Conservation (phyloP, 768 basidiomycete species). For the Lanmaoa rubissima region DNA sequence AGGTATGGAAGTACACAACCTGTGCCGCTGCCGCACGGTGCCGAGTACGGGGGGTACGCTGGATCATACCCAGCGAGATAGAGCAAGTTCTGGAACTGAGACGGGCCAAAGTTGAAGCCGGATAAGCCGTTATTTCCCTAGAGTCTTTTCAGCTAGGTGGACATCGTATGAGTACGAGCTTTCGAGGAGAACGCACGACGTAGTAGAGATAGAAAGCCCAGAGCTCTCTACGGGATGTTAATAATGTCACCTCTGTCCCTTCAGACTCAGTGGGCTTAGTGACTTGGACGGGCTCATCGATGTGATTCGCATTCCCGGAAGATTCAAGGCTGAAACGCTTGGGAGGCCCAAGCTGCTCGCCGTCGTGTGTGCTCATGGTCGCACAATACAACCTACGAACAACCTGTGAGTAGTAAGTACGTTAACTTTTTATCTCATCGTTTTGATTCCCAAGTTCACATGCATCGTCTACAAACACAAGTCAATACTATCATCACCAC, state of each 20-base stretch:
- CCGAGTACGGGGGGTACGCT: conserved; percentile 49
- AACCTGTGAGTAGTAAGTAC: background rate
- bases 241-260: conserved; percentile 1
- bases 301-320: background rate
- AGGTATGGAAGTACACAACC: conserved; percentile 68
- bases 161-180: background rate
- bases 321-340: background rate
- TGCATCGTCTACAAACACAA: background rate
- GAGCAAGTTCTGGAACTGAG: conserved; percentile 72
- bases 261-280: background rate
- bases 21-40: conserved; percentile 46
- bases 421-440: background rate
- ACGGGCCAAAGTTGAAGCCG: conserved; percentile 70
- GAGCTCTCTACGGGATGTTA: conserved; percentile 49
- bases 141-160: background rate
- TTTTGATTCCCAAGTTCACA: background rate
- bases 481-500: too few species aligned
- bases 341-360: background rate
- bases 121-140: conserved; percentile 67
- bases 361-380: conserved; percentile 4
- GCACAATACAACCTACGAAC: background rate
- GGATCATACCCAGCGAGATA: conserved; percentile 75
- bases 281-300: background rate
- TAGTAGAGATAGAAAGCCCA: conserved; percentile 65
- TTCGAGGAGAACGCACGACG: conserved; percentile 32